phyloP scores from a whole-genome alignment of 2,329 filamentous ascomycete species.

The Basipetospora chlamydospora region DNA sequence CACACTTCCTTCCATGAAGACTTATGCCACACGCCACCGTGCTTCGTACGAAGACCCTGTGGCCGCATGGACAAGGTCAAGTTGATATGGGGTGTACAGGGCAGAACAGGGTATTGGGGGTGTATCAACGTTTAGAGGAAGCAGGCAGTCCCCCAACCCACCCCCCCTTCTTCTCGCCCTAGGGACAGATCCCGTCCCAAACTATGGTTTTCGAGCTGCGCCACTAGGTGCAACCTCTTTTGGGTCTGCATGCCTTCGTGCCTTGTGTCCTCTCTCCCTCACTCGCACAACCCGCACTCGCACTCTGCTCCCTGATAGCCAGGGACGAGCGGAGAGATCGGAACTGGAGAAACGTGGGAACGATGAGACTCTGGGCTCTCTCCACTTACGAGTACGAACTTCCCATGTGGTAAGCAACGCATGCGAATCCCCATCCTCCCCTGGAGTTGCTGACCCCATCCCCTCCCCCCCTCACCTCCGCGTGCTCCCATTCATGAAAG shows the following conservation, averaged over 20 bases:
- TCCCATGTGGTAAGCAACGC: slow-evolving; percentile 2
- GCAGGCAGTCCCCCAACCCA: neutral
- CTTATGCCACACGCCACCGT: neutral
- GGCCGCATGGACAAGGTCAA: too few relatives aligned
- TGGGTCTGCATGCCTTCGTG: neutral
- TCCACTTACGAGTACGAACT: neutral
- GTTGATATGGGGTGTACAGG: too few relatives aligned
- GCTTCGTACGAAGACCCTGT: too few relatives aligned
- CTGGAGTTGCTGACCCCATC: slow-evolving; percentile 5
- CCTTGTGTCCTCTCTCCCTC: neutral
- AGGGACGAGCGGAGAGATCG: neutral
- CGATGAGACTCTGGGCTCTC: neutral
- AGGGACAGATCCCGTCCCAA: neutral
- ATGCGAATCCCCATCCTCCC: neutral
- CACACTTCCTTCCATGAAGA: slow-evolving; percentile 2
- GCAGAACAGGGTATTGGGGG: too few relatives aligned
- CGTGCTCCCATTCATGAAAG: too few relatives aligned
- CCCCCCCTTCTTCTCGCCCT: neutral
- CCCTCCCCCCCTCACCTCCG: slow-evolving; percentile 5
- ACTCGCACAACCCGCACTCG: too few relatives aligned
- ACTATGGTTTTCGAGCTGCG: neutral
- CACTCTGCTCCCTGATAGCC: neutral
- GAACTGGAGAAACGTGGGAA: neutral
- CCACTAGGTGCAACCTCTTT: slow-evolving; percentile 1
- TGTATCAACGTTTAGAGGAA: too few relatives aligned